Evolutionary conservation across 495 filamentous ascomycete species (phyloP).

Genomic region (Penicillium nucicola): DNA sequence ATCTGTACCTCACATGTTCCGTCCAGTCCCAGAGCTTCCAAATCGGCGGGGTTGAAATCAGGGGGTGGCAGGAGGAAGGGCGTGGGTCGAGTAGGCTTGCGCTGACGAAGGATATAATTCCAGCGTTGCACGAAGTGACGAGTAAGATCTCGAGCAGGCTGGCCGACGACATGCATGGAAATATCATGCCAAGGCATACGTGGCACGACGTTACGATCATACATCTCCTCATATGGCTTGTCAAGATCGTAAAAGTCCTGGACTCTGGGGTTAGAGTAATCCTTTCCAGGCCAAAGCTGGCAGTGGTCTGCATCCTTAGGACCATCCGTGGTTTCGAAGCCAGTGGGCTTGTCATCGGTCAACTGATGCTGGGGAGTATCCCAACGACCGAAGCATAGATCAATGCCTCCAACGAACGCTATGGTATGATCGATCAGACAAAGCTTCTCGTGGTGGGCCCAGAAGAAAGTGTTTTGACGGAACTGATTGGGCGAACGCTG

Average conservation of each 20-base stretch:
- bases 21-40: constrained; percentile 81
- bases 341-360: constrained; percentile 90
- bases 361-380: constrained; percentile 91
- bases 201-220: constrained; percentile 80
- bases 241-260: constrained; percentile 92
- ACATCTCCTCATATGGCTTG: constrained; percentile 99
- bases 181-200: constrained; percentile 99
- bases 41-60: constrained; percentile 79
- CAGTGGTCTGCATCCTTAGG: constrained; percentile 92
- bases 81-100: constrained; percentile 90
- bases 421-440: constrained; percentile 94
- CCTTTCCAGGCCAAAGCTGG: constrained; percentile 96
- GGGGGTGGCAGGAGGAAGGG: constrained; percentile 92
- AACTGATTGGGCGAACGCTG: constrained; percentile 96
- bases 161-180: constrained; percentile 96
- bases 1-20: constrained; percentile 97
- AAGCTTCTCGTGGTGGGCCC: constrained; percentile 97
- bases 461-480: constrained; percentile 99
- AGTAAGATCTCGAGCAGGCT: constrained; percentile 90
- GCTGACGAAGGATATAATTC: constrained; percentile 94
- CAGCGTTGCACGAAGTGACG: constrained; percentile 98
- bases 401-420: constrained; percentile 93
- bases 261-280: constrained; percentile 95
- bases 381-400: constrained; percentile 97
- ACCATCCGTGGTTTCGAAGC: constrained; percentile 73